phyloP scores from a whole-genome alignment of 768 basidiomycete genomes.

The Xanthoconium purpureum region DNA sequence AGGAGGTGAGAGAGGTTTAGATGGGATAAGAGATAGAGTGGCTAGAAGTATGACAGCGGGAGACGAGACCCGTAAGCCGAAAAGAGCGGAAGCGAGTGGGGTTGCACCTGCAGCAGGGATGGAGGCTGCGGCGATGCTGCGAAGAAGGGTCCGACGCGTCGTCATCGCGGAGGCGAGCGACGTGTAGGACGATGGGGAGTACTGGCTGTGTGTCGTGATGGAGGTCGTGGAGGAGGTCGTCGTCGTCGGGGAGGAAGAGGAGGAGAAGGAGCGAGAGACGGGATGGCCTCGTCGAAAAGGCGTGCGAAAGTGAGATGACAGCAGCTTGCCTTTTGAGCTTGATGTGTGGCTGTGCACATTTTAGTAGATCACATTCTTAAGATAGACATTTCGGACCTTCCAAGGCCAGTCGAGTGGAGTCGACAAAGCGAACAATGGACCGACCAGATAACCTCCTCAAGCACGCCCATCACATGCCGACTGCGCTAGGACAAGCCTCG shows the following conservation, averaged over 20 bases:
- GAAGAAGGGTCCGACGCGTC: constrained; percentile 26
- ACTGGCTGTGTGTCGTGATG: neutral
- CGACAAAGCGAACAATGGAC: neutral
- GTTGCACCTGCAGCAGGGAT: constrained; percentile 25
- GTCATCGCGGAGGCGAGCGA: constrained; percentile 13
- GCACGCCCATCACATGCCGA: constrained; percentile 18
- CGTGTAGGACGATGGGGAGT: neutral
- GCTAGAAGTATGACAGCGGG: constrained; percentile 64
- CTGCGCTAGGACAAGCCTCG: constrained; percentile 13
- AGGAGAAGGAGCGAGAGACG: constrained; percentile 12
- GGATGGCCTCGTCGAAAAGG: constrained; percentile 23
- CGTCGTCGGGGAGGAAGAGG: neutral
- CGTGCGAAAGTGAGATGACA: constrained; percentile 29
- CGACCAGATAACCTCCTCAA: constrained; percentile 9
- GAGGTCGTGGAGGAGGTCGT: neutral
- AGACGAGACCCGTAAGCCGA: constrained; percentile 61
- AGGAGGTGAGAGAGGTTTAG: constrained; percentile 42
- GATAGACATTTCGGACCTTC: neutral
- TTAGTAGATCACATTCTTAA: neutral
- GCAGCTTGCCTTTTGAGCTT: constrained; percentile 31
- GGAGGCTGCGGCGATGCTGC: constrained; percentile 19
- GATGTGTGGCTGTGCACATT: constrained; percentile 27
- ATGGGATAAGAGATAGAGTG: constrained; percentile 56
- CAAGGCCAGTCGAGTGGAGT: too few relatives aligned
- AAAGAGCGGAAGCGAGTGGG: constrained; percentile 38